These are phyloP conservation scores for Globisporangium okanoganense DNA, from an alignment of 352 stramenopile genomes.

Conservation along the genomic window DNA sequence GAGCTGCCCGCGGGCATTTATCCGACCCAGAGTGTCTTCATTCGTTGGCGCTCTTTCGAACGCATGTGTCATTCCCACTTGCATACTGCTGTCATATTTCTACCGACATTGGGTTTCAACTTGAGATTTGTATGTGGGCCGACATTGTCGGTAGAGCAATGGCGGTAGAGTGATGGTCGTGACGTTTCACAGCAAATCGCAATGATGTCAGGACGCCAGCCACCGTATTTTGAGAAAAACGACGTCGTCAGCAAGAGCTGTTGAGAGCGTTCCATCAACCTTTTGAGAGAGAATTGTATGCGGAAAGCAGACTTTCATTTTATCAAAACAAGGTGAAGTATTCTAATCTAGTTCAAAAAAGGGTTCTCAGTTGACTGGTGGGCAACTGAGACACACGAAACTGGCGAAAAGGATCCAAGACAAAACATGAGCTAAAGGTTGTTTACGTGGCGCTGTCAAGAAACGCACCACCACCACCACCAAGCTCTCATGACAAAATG, in stretches of 20 bases:
- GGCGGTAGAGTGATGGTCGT: conserved; percentile 2
- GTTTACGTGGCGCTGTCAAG: neutral
- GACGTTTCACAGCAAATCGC: neutral
- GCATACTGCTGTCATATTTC: neutral
- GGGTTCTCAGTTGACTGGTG: neutral
- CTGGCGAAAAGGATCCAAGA: conserved; percentile 1
- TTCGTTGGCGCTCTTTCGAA: neutral
- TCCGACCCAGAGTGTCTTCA: conserved; percentile 3
- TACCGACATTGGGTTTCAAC: neutral
- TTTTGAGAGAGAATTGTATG: neutral
- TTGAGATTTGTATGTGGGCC: neutral
- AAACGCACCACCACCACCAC: neutral
- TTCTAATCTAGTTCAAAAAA: neutral
- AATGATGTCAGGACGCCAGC: neutral
- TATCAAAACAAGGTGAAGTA: neutral
- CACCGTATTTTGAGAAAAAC: neutral
- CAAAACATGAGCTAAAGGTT: neutral
- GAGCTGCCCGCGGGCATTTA: neutral
- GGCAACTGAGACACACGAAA: neutral
- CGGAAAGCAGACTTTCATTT: neutral
- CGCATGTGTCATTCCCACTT: conserved; percentile 1
- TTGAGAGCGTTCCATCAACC: neutral
- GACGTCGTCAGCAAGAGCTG: neutral
- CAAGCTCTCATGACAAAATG: neutral
- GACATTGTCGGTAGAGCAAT: neutral